Base-by-base conservation (phyloP, 768 basidiomycete species). In the Exidia glandulosa region DNA sequence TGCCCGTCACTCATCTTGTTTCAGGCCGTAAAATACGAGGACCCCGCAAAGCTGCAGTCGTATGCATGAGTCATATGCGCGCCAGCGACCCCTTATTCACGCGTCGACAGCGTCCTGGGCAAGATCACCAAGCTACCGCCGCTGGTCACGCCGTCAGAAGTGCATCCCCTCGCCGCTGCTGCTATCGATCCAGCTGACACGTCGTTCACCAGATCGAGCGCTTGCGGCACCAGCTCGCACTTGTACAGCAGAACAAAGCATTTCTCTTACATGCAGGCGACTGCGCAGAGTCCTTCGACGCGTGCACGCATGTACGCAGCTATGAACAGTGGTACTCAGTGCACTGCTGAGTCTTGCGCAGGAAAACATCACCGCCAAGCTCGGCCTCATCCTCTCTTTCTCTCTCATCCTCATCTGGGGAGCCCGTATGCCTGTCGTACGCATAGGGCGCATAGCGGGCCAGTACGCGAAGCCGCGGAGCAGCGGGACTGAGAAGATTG, bases 201-300 rank as follows among this genome's bases (percentile, higher is more conserved):
- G 19, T 34, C n/a, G n/a, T n/a, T n/a, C n/a, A n/a, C n/a, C n/a
- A 90, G 90, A 87, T 92, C 68, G 88, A 92, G 70, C 81, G 91
- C 10, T 77, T 97, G 59, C 80, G 92, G 56, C 78, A 84, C 68
- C 91, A 94, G 63, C 76, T 97, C 23, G 74, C 78, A 33, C 83
- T 83, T 34, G 93, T 94, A 2, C 88, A 96, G 65, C 79, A 79
- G 23, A 90, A 91, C 63, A 84, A 94, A 66, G 93, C 92, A 0
- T 98, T 99, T 73, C 78, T 99, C 36, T 80, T 99, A 2, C 96
- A 99, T 63, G 96, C 96, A 0, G 96, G 96, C 2, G 96, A 99
- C 68, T 99, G 96, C 66, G 94, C 92, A n/a, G 91, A 94, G 71
- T 88, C 90, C 70, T 94, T 95, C 67, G 87, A 90, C 65, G 91